Percentiles rank a stretch among this genome's conserved stretches.
phyloP scores from a whole-genome alignment of 192 early-diverging fungal genomes.

The Backusella westeae region DNA sequence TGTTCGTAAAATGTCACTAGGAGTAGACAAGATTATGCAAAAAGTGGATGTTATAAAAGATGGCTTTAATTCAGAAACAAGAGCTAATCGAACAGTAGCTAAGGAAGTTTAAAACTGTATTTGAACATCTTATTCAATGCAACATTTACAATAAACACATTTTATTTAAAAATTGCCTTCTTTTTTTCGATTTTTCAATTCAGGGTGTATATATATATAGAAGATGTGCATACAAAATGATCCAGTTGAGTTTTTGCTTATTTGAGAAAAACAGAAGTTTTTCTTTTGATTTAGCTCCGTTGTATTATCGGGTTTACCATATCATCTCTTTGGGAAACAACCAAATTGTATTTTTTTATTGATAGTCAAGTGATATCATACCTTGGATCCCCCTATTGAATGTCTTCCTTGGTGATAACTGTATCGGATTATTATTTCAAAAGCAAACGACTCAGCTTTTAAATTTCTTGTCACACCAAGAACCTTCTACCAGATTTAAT shows the following conservation, averaged over 20 bases:
- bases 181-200: not conserved
- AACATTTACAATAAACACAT: not conserved
- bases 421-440: too few species aligned
- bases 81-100: constrained; percentile 11
- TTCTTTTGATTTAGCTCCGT: too few species aligned
- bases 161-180: not conserved
- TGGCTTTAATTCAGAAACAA: constrained; percentile 27
- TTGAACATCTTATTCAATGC: not conserved
- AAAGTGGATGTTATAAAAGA: constrained; percentile 22
- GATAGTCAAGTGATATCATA: too few species aligned
- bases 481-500: too few species aligned
- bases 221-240: not conserved
- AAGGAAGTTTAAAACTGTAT: constrained; percentile 14
- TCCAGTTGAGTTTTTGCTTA: not conserved
- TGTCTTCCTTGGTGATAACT: too few species aligned
- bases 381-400: too few species aligned
- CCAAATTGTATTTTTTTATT: too few species aligned
- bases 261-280: too few species aligned
- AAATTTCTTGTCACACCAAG: too few species aligned
- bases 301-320: too few species aligned
- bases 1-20: constrained; percentile 21
- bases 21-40: constrained; percentile 20
- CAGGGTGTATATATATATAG: not conserved
- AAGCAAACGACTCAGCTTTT: too few species aligned
- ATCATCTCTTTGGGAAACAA: too few species aligned